These are phyloP conservation scores for Melocanna baccifera DNA, from an alignment of 176 grass and related monocot genomes.

Conservation along the genomic window DNA sequence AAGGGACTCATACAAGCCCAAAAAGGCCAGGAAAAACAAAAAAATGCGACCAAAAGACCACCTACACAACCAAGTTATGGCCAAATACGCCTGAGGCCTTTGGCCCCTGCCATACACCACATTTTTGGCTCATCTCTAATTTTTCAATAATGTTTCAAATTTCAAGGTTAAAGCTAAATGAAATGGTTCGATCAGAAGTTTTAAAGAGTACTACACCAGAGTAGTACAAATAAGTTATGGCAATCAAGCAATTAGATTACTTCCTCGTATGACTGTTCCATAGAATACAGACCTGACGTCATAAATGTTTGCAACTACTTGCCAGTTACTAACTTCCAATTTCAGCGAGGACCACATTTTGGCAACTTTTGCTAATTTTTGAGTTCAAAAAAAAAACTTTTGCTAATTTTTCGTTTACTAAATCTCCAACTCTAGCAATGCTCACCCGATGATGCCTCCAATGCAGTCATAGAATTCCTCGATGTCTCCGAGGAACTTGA, in stretches of 20 bases:
- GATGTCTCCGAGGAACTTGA: conserved; percentile 65
- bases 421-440: not conserved
- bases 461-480: conserved; percentile 91
- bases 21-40: too few relatives aligned
- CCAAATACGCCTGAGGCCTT: too few relatives aligned
- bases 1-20: too few relatives aligned
- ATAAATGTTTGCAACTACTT: not conserved
- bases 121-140: too few relatives aligned
- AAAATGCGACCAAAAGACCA: too few relatives aligned
- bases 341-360: not conserved
- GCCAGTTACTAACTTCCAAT: conserved; percentile 12
- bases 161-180: not conserved
- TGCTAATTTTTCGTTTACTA: not conserved
- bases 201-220: not conserved
- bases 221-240: not conserved
- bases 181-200: not conserved
- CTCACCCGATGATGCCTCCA: conserved; percentile 94
- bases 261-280: not conserved
- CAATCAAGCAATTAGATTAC: not conserved
- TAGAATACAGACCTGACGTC: not conserved
- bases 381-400: too few relatives aligned
- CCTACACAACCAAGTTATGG: too few relatives aligned
- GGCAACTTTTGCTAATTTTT: conserved; percentile 11
- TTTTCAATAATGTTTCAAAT: conserved; percentile 11
- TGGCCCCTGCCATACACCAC: too few relatives aligned